Evolutionary conservation across 495 filamentous ascomycete species (phyloP).

Genomic region (Daldinia decipiens): DNA sequence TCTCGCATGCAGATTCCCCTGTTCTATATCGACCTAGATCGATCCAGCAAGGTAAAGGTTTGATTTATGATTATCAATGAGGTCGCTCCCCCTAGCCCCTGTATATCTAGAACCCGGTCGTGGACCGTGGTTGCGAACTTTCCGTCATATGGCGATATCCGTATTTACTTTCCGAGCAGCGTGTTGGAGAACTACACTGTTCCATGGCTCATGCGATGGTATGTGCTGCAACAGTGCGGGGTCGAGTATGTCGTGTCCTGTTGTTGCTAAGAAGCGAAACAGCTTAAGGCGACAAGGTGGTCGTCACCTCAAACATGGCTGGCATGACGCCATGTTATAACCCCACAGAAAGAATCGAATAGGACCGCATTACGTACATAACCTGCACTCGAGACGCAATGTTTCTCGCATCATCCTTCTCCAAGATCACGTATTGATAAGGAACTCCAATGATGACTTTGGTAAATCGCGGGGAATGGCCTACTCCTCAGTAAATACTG

Average conservation of each 20-base stretch:
- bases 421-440: slow-evolving; percentile 46
- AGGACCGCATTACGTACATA: slow-evolving; percentile 6
- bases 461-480: slow-evolving; percentile 24
- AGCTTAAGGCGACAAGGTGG: slow-evolving; percentile 25
- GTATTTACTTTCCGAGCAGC: neutral
- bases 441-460: slow-evolving; percentile 40
- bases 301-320: slow-evolving; percentile 36
- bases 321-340: slow-evolving; percentile 39
- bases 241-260: neutral
- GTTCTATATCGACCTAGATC: slow-evolving; percentile 29
- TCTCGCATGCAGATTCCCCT: slow-evolving; percentile 24
- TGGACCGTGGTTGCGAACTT: slow-evolving; percentile 3
- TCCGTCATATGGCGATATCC: slow-evolving; percentile 3
- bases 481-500: slow-evolving; percentile 31
- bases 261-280: slow-evolving; percentile 3
- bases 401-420: slow-evolving; percentile 40
- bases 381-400: slow-evolving; percentile 14
- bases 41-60: neutral
- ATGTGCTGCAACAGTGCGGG: slow-evolving; percentile 20
- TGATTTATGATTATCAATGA: slow-evolving; percentile 14
- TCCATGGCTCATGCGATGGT: slow-evolving; percentile 6
- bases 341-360: slow-evolving; percentile 34
- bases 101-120: neutral
- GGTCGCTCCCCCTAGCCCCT: neutral
- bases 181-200: neutral